Conservation (phyloP, 257 asterid genomes). For the Solanum ossicruentum region DNA sequence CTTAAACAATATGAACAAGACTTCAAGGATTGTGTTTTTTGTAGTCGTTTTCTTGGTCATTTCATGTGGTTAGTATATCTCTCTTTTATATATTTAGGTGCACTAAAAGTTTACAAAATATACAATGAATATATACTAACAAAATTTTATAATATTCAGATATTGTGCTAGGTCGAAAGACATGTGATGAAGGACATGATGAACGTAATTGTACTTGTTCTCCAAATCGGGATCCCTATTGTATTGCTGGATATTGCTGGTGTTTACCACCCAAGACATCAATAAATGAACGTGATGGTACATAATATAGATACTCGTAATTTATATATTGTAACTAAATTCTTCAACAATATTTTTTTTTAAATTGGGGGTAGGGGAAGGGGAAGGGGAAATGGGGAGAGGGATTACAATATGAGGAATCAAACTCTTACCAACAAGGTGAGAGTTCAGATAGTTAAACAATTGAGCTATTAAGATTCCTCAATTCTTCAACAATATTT, state of each 20-base stretch:
- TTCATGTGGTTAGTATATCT: background rate
- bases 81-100: background rate
- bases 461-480: too few relatives aligned
- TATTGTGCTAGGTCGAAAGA: background rate
- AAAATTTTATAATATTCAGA: background rate
- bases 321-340: background rate
- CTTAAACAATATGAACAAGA: background rate
- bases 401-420: too few relatives aligned
- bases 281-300: background rate
- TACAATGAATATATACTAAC: background rate
- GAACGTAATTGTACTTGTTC: background rate
- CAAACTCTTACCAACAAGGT: too few relatives aligned
- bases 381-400: too few relatives aligned
- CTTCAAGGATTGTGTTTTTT: background rate
- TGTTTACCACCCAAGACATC: background rate
- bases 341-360: background rate
- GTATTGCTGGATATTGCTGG: background rate
- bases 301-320: background rate
- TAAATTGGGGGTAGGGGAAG: too few relatives aligned
- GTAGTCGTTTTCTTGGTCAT: background rate
- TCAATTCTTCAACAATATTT: background rate
- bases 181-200: too few relatives aligned
- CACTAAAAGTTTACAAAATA: background rate
- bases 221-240: background rate
- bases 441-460: too few relatives aligned